Conservation (phyloP, 2,329 filamentous ascomycete genomes). For the Sclerotinia minor region DNA sequence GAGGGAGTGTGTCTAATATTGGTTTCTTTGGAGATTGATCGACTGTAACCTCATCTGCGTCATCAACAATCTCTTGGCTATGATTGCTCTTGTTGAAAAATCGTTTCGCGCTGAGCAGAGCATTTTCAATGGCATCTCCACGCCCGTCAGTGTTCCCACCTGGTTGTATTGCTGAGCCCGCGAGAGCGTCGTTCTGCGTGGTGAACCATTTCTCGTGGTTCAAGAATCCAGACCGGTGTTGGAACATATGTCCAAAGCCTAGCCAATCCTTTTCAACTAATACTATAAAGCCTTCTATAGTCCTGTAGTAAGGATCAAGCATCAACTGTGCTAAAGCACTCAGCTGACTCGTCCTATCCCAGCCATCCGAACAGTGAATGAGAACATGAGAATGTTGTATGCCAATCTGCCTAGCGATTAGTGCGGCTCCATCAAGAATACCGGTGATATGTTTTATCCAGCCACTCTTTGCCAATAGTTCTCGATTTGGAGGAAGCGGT, state of each 20-base stretch:
- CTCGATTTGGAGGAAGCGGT: constrained; percentile 75
- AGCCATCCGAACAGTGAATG: constrained; percentile 97
- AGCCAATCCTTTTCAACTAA: constrained; percentile 97
- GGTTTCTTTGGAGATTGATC: constrained; percentile 39
- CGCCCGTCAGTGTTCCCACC: constrained; percentile 52
- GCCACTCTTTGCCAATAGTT: constrained; percentile 76
- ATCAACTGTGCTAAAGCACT: constrained; percentile 90
- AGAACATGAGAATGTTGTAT: constrained; percentile 92
- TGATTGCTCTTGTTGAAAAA: constrained; percentile 82
- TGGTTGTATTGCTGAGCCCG: constrained; percentile 60
- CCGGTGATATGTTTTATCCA: constrained; percentile 90
- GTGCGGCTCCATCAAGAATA: constrained; percentile 77
- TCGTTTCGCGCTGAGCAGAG: constrained; percentile 78
- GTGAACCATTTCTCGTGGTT: constrained; percentile 94
- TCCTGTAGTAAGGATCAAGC: constrained; percentile 93
- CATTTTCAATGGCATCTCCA: constrained; percentile 80
- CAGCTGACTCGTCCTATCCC: constrained; percentile 95
- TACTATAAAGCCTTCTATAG: constrained; percentile 90
- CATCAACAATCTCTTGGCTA: constrained; percentile 60
- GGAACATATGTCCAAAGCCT: constrained; percentile 97
- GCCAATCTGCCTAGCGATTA: constrained; percentile 85
- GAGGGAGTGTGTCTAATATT: constrained; percentile 43
- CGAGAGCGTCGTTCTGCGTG: constrained; percentile 77
- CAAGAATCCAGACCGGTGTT: constrained; percentile 83
- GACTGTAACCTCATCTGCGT: constrained; percentile 42